A percentile compares a stretch with the other conserved stretches of the same genome.
phyloP scores from a whole-genome alignment of 1,284 basidiomycete species.

The Amylostereum chailletii region DNA sequence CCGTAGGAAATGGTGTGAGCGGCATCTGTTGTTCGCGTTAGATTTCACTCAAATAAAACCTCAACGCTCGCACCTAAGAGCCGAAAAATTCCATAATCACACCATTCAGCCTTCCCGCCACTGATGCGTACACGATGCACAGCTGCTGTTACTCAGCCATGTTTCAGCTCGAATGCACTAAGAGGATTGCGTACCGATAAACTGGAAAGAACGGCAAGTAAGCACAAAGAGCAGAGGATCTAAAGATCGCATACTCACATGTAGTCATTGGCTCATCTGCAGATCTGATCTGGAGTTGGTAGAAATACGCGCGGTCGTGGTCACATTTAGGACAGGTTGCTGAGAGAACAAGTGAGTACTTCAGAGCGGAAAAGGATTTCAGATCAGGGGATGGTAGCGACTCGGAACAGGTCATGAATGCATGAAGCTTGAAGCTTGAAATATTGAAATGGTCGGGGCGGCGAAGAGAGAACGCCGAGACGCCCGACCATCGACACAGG shows the following conservation, averaged over 20 bases:
- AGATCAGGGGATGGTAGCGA: not conserved
- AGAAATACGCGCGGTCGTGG: constrained; percentile 83
- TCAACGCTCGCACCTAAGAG: too few relatives aligned
- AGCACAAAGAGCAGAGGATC: constrained; percentile 2
- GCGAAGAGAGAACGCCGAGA: too few relatives aligned
- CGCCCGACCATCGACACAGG: too few relatives aligned
- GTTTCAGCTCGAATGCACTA: not conserved
- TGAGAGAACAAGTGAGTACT: not conserved
- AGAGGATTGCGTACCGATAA: constrained; percentile 23
- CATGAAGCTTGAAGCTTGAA: too few relatives aligned
- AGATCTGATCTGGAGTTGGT: constrained; percentile 93
- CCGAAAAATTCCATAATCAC: too few relatives aligned
- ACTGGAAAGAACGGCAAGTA: constrained; percentile 16
- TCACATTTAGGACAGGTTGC: constrained; percentile 91
- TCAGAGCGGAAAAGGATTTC: not conserved
- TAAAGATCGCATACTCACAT: constrained; percentile 49
- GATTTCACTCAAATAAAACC: too few relatives aligned
- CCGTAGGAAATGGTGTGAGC: too few relatives aligned
- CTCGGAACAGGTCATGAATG: not conserved
- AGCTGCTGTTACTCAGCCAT: constrained; percentile 25
- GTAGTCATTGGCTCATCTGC: constrained; percentile 98
- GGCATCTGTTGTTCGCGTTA: too few relatives aligned
- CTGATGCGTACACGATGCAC: constrained; percentile 46
- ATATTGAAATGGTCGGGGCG: too few relatives aligned
- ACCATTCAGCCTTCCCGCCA: constrained; percentile 49